These are phyloP conservation scores for Dendrobium catenatum DNA, from an alignment of 106 monocot species.

Conservation along the genomic window DNA sequence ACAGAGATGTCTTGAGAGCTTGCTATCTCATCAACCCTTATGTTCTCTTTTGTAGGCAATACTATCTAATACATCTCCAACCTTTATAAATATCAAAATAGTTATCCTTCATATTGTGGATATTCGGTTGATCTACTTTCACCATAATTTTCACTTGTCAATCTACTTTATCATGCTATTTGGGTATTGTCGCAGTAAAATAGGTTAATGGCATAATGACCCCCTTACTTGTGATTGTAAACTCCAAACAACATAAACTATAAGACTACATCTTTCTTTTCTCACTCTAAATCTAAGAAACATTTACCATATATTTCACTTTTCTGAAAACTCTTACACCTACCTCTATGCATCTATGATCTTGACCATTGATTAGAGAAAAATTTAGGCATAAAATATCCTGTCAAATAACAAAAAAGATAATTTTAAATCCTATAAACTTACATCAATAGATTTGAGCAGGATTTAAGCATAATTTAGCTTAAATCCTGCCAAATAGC, in stretches of 20 bases:
- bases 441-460: too few species aligned
- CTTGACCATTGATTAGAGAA: too few species aligned
- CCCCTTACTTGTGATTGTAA: background rate
- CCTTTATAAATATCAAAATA: background rate
- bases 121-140: background rate
- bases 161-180: background rate
- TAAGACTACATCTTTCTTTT: background rate
- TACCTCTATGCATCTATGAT: background rate
- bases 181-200: background rate
- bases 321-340: background rate
- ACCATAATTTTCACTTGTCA: background rate
- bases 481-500: too few species aligned
- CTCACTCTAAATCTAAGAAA: background rate
- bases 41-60: background rate
- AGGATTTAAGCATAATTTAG: too few species aligned
- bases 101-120: background rate
- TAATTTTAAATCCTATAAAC: too few species aligned
- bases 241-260: background rate
- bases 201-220: background rate
- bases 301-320: background rate
- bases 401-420: too few species aligned
- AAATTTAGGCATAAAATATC: too few species aligned
- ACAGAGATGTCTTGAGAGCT: background rate
- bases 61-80: background rate
- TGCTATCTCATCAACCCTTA: background rate